These are phyloP conservation scores for Wickerhamomyces queroliae DNA, from an alignment of 805 yeast genomes.

Conservation along the genomic window DNA sequence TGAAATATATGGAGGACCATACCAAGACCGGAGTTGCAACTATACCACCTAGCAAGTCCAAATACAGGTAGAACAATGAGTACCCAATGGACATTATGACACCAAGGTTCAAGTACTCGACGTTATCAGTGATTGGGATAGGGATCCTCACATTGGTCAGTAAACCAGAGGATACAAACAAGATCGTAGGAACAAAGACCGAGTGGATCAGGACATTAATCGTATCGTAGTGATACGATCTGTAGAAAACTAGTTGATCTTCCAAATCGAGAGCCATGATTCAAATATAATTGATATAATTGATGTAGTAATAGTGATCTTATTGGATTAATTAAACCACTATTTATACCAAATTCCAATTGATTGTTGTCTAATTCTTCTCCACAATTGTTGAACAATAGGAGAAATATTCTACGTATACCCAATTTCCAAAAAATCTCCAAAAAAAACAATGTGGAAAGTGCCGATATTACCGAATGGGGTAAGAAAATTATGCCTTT, in stretches of 20 bases:
- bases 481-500: too few species aligned
- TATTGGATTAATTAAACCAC: too few species aligned
- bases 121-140: background rate
- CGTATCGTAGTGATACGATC: conserved; percentile 44
- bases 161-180: conserved; percentile 46
- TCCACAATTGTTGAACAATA: too few species aligned
- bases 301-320: background rate
- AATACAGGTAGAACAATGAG: conserved; percentile 48
- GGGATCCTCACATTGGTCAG: conserved; percentile 23
- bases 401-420: too few species aligned
- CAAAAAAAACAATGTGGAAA: background rate
- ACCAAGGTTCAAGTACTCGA: conserved; percentile 36
- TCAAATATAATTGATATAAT: too few species aligned
- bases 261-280: conserved; percentile 11
- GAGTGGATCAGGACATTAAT: conserved; percentile 73
- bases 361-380: too few species aligned
- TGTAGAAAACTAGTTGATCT: conserved; percentile 52
- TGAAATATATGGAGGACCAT: conserved; percentile 18
- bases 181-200: conserved; percentile 73
- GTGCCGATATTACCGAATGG: background rate
- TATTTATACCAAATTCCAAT: too few species aligned
- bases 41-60: conserved; percentile 50
- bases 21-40: conserved; percentile 35
- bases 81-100: conserved; percentile 39
- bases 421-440: background rate